Base-by-base conservation (phyloP, 768 basidiomycete species). In the Leccinum broughii region DNA sequence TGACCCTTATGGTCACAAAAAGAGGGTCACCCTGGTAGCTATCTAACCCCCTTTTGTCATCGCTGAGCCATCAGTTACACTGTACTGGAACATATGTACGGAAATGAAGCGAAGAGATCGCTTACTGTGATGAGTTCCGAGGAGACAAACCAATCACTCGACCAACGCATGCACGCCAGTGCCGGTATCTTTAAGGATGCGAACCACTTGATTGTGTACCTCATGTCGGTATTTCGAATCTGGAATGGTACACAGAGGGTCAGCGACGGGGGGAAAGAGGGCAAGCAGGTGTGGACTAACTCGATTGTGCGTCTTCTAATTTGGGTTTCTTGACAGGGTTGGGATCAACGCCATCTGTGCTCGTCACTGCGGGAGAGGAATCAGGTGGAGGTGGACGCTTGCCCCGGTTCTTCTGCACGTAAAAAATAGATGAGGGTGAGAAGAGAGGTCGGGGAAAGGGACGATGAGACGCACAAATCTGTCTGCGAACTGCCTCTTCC, bases 401-500 rank as follows among this genome's bases (percentile, higher is more conserved):
- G 72, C 83, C 81, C 70, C 85, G 76, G 35, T 75, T 80, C 81
- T 81, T 86, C 85, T 87, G 68, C 26, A n/a, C n/a, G 11, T 6
- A 17, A 0, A 44, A 44, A 41, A 44, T 10, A 3, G 5, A 30
- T 20, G 17, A 8, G 1, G 5, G 4, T 26, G 30, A 32, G 35
- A 9, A 9, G 2, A 6, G 30, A 24, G 10, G 17, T 6, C 2
- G 7, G 13, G 2, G 17, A 22, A 35, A 13, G 15, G 28, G 9
- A 11, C 51, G 4, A 37, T 1, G 6, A 81, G 15, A 60, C 84
- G 68, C 68, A 86, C 85, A 76, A 87, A 87, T 68, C 86, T 80
- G 63, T 79, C 78, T 59, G 83, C 83, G 70, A 88, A 88, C 9
- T 79, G 72, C 55, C 76, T 82, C 68, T 87, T 88, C 75, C 86